Conservation (phyloP, 139 green algal genomes). For the Chlorella sp. region DNA sequence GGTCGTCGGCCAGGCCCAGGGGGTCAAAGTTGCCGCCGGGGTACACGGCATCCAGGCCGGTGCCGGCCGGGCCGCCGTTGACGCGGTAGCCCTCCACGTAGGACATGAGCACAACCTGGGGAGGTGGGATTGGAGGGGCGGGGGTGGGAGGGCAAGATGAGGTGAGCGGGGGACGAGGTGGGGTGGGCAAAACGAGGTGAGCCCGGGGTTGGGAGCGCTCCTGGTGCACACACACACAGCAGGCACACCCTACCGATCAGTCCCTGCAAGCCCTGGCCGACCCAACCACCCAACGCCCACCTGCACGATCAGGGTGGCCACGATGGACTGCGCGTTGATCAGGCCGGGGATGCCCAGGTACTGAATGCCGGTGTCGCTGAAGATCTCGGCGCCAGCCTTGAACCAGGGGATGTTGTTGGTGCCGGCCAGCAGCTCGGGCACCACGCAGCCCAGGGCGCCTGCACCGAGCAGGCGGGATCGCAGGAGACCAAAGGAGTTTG, state of each 20-base stretch:
- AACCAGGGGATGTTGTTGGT: constrained; percentile 79
- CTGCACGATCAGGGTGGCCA: constrained; percentile 74
- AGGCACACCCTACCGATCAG: no score
- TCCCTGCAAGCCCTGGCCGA: no score
- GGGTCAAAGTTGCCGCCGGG: constrained; percentile 82
- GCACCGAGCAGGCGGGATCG: neutral
- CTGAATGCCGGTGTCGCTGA: constrained; percentile 60
- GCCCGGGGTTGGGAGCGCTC: no score
- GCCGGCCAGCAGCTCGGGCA: constrained; percentile 75
- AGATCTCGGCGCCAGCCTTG: constrained; percentile 75
- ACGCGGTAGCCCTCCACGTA: constrained; percentile 86
- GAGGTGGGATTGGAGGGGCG: no score
- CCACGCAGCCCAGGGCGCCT: constrained; percentile 84
- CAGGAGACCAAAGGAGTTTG: no score
- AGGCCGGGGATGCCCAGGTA: constrained; percentile 78
- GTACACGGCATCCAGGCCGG: constrained; percentile 83
- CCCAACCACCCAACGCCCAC: no score
- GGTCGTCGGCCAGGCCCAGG: constrained; percentile 95
- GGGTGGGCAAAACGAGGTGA: no score
- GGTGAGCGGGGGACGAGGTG: no score
- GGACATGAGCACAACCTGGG: constrained; percentile 89
- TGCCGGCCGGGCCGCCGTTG: constrained; percentile 74
- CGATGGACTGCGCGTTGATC: constrained; percentile 83
- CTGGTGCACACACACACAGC: no score
- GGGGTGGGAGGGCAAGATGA: no score